Percentiles rank a stretch among this genome's conserved stretches.
phyloP scores from a whole-genome alignment of 2,329 filamentous ascomycete species.

The Hysterium pulicare region DNA sequence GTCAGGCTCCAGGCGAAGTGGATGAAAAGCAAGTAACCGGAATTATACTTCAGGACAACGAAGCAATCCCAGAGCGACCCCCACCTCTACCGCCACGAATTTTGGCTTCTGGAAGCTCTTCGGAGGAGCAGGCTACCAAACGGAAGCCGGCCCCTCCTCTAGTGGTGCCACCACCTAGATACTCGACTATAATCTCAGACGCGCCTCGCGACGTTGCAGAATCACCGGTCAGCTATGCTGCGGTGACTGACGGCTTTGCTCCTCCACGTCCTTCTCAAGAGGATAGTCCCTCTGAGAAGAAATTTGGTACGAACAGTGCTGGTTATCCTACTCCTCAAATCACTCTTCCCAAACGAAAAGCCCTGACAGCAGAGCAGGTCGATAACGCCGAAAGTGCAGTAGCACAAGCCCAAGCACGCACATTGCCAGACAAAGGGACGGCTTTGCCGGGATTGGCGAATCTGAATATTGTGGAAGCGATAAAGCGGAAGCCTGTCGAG shows the following conservation, averaged over 20 bases:
- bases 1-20: slow-evolving; percentile 16
- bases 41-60: slow-evolving; percentile 44
- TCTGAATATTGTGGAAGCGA: slow-evolving; percentile 9
- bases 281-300: slow-evolving; percentile 31
- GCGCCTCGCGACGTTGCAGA: slow-evolving; percentile 31
- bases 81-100: slow-evolving; percentile 41
- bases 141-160: slow-evolving; percentile 44
- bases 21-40: slow-evolving; percentile 39
- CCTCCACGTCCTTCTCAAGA: slow-evolving; percentile 21
- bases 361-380: slow-evolving; percentile 43
- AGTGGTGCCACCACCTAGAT: slow-evolving; percentile 40
- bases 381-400: slow-evolving; percentile 30
- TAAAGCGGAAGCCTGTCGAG: slow-evolving; percentile 18
- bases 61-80: slow-evolving; percentile 19
- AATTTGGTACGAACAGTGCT: slow-evolving; percentile 33
- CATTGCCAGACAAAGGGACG: slow-evolving; percentile 15
- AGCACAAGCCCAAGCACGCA: slow-evolving; percentile 11
- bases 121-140: slow-evolving; percentile 25
- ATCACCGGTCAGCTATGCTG: slow-evolving; percentile 38
- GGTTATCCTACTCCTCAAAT: slow-evolving; percentile 34
- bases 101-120: slow-evolving; percentile 22
- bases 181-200: slow-evolving; percentile 44
- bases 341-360: slow-evolving; percentile 43
- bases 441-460: slow-evolving; percentile 20
- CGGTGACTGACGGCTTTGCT: slow-evolving; percentile 40